Evolutionary conservation across 139 green algal species (phyloP), one percentile per base, ranked within the genome.

Genomic region (Volvox africanus): DNA sequence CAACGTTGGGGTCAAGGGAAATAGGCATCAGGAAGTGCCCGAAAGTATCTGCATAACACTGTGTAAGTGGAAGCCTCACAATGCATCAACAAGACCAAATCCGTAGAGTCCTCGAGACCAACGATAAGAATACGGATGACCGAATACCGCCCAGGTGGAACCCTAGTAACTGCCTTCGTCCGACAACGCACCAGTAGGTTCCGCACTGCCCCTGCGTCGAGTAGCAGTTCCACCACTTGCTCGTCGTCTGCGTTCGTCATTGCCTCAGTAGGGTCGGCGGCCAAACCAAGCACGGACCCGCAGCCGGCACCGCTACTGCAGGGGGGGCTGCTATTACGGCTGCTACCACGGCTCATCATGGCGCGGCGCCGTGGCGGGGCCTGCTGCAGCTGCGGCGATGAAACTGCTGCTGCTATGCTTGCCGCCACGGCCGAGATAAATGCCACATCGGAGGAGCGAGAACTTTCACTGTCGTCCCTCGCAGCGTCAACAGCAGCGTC

Each of bases 221-320:
- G 69, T 37, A 89, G 69, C 26, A 28, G 5, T 18, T 89, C 85
- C 37, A 89, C 69, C 37, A 89, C 69, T 44, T 73, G 2, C 85
- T 82, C 69, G 37, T 89, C 85, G n/a, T 89, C 85, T 16, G 28
- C 85, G 22, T 89, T 89, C 6, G 69, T 82, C 85, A 89, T 89
- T 28, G 65, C 85, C 16, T 80, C 84, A 0, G 68, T 68, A 0
- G 28, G 36, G 32, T 89, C 65, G 16, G 21, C 84, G 22, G 1
- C 24, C 24, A 28, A 28, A n/a, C 28, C 19, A 24, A 18, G 17
- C 65, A 80, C 20, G 21, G 44, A 1, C 11, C 24, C 69, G 18
- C 28, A 30, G n/a, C 81, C 61, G 17, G 44, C 20, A 11, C 80
- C 80, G 50, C 78, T 84, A 19, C 22, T 67, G 78, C 18, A 37